Evolutionary conservation across 2,329 filamentous ascomycete species (phyloP).

Genomic region (Seiridium unicorne): DNA sequence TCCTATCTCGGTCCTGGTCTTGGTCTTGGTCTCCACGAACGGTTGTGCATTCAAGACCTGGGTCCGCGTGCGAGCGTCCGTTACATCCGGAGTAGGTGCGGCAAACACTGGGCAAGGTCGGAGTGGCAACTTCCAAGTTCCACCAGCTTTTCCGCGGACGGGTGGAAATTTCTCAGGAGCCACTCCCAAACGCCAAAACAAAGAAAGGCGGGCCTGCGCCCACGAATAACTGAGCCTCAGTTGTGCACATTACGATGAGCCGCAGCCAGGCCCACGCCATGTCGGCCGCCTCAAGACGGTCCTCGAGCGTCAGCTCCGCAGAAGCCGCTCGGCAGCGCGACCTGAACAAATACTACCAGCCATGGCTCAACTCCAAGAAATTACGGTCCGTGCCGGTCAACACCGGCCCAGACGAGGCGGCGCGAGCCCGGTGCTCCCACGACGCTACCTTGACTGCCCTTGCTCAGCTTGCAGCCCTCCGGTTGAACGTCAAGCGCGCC

Average conservation of each 20-base stretch:
- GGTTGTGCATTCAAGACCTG: too few species aligned
- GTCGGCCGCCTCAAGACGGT: slow-evolving; percentile 11
- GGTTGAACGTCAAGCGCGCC: slow-evolving; percentile 38
- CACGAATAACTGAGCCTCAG: background rate
- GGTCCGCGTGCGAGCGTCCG: too few species aligned
- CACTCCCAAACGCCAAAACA: too few species aligned
- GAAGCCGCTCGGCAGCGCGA: slow-evolving; percentile 18
- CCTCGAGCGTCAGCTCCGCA: slow-evolving; percentile 17
- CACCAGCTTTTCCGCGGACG: too few species aligned
- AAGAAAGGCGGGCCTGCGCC: background rate
- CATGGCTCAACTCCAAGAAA: slow-evolving; percentile 20
- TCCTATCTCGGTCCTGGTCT: too few species aligned
- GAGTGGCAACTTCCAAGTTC: too few species aligned
- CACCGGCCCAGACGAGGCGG: background rate
- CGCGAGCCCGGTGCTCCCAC: slow-evolving; percentile 27
- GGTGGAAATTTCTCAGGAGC: too few species aligned
- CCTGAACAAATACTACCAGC: slow-evolving; percentile 22
- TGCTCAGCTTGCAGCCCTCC: slow-evolving; percentile 45
- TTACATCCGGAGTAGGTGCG: too few species aligned
- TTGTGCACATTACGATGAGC: background rate
- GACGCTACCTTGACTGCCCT: slow-evolving; percentile 44
- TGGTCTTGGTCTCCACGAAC: too few species aligned
- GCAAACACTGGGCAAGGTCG: too few species aligned
- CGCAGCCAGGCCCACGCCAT: background rate
- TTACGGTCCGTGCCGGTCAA: slow-evolving; percentile 14